A percentile compares a stretch with the other conserved stretches of the same genome.
phyloP scores from a whole-genome alignment of 2,329 filamentous ascomycete genomes.

The Cercospora sesami region DNA sequence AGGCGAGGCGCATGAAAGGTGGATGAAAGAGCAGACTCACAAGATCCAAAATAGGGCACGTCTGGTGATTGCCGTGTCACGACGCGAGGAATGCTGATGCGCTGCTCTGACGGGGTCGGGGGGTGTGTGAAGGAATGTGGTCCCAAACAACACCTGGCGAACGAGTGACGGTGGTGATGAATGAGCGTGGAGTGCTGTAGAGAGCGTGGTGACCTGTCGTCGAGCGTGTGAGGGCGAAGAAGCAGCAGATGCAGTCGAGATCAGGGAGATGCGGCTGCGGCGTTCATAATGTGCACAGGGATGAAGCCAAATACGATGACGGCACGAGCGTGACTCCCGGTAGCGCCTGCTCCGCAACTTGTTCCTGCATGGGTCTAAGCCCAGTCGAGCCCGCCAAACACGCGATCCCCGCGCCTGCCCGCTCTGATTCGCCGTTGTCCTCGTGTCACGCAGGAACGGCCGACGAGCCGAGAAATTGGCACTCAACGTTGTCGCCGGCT shows the following conservation, averaged over 20 bases:
- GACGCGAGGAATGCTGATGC: constrained; percentile 20
- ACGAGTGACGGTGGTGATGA: not conserved
- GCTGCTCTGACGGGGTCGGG: not conserved
- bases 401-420: not conserved
- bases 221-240: constrained; percentile 2
- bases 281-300: constrained; percentile 3
- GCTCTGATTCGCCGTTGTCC: not conserved
- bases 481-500: not conserved
- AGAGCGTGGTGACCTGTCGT: constrained; percentile 6
- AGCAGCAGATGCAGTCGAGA: not conserved
- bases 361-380: not conserved
- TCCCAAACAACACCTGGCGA: not conserved
- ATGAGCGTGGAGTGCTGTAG: constrained; percentile 1
- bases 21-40: constrained; percentile 15
- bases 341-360: not conserved
- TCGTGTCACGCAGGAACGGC: not conserved
- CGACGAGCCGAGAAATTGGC: constrained; percentile 2
- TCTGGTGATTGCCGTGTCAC: constrained; percentile 13
- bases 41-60: constrained; percentile 16
- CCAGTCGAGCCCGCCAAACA: not conserved
- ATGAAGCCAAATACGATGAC: not conserved
- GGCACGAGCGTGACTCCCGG: constrained; percentile 7
- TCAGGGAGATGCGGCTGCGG: not conserved
- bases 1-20: not conserved
- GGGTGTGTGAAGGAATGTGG: constrained; percentile 19